Conservation (phyloP, 441 rosid genomes). For the Viola pubescens region DNA sequence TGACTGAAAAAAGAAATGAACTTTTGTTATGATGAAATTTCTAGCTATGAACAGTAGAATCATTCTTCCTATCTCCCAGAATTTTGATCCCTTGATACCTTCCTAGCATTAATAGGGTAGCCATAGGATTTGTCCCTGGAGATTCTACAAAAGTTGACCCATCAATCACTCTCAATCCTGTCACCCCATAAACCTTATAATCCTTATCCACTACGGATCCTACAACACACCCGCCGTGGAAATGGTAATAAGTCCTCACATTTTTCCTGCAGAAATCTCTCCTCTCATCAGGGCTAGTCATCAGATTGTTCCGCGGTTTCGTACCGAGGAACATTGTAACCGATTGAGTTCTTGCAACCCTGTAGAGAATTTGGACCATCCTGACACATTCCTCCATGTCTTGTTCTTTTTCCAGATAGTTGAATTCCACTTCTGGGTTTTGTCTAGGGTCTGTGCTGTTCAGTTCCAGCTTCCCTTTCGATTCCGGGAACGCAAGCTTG, state of each 20-base stretch:
- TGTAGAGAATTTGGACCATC: no score
- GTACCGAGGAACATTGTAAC: no score
- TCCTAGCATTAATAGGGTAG: conserved; percentile 63
- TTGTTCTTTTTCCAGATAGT: conserved; percentile 43
- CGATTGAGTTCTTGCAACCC: no score
- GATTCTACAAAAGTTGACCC: conserved; percentile 33
- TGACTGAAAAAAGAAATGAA: no score
- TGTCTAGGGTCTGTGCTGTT: conserved; percentile 40
- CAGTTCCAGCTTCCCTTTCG: conserved; percentile 55
- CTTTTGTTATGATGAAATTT: no score
- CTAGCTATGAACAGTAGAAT: background rate
- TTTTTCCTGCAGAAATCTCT: no score
- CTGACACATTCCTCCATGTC: conserved; percentile 39
- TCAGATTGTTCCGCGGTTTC: no score
- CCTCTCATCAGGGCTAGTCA: background rate
- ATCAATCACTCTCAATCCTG: no score
- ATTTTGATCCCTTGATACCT: conserved; percentile 64
- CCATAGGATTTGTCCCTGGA: conserved; percentile 76
- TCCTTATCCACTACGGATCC: conserved; percentile 11
- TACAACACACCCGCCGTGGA: no score
- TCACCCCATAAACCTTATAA: no score
- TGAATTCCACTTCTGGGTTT: conserved; percentile 59
- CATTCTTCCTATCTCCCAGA: conserved; percentile 24
- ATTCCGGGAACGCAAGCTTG: conserved; percentile 58
- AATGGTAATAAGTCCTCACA: no score